Percentiles rank a stretch among this genome's conserved stretches.
phyloP scores from a whole-genome alignment of 116 monocot species.

The Thalassia testudinum region DNA sequence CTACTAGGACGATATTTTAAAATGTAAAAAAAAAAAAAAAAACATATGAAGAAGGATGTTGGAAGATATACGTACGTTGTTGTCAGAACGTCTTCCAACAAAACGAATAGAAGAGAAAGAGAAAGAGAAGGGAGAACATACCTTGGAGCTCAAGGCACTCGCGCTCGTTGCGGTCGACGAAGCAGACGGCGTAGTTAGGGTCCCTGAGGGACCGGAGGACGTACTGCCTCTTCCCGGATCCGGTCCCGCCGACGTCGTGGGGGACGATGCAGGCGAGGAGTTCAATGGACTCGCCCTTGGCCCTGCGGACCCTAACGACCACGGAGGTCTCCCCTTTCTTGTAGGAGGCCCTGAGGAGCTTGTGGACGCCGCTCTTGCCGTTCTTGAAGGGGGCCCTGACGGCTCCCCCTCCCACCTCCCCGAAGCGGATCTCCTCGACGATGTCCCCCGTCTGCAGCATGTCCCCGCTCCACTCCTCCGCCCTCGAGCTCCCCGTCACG shows the following conservation, averaged over 20 bases:
- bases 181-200: slow-evolving; percentile 44
- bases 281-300: slow-evolving; percentile 6
- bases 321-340: slow-evolving; percentile 45
- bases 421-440: slow-evolving; percentile 37
- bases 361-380: slow-evolving; percentile 35
- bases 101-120: no score
- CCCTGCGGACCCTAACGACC: slow-evolving; percentile 18
- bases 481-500: slow-evolving; percentile 21
- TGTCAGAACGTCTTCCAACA: no score
- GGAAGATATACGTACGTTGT: no score
- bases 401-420: slow-evolving; percentile 4
- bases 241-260: background rate
- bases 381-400: slow-evolving; percentile 31
- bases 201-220: slow-evolving; percentile 44
- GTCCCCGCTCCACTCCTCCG: slow-evolving; percentile 28
- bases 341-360: slow-evolving; percentile 43
- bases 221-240: slow-evolving; percentile 6
- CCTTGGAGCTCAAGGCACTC: slow-evolving; percentile 48
- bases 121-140: slow-evolving; percentile 1
- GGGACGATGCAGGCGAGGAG: slow-evolving; percentile 22
- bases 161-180: slow-evolving; percentile 40
- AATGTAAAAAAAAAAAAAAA: no score
- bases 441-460: slow-evolving; percentile 36
- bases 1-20: no score
- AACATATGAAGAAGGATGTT: no score